These are phyloP conservation scores for Podospora appendiculata DNA, from an alignment of 495 filamentous ascomycete genomes.

Conservation along the genomic window DNA sequence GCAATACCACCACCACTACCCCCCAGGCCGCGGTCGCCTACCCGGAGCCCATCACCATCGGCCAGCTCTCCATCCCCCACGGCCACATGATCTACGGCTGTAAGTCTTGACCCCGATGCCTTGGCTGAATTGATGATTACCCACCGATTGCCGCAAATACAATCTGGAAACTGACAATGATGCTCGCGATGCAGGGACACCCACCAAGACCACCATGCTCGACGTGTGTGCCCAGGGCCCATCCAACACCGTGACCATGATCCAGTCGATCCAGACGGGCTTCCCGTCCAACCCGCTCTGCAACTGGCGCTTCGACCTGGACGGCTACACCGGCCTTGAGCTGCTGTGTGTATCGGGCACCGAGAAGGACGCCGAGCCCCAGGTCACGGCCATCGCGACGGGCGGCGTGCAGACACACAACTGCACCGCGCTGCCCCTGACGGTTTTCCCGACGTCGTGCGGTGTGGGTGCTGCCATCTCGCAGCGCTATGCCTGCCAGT, in stretches of 20 bases:
- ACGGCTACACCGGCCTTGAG: neutral
- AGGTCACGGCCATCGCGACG: neutral
- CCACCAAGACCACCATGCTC: neutral
- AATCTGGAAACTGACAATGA: neutral
- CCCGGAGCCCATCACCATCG: slow-evolving; percentile 5
- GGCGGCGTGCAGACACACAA: neutral
- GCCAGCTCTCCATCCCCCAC: neutral
- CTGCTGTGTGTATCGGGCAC: neutral
- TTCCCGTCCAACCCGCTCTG: slow-evolving; percentile 1
- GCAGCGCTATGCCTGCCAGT: neutral
- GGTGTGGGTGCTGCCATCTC: neutral
- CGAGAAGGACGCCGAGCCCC: neutral
- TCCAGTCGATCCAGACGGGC: neutral
- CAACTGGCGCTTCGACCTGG: neutral
- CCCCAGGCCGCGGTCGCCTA: neutral
- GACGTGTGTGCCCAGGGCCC: neutral
- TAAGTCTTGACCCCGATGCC: neutral
- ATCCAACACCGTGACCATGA: neutral
- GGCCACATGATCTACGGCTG: neutral
- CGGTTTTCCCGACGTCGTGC: neutral
- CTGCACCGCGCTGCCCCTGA: neutral
- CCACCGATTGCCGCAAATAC: too few relatives aligned
- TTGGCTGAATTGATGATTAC: neutral
- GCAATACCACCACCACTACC: too few relatives aligned
- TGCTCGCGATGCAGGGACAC: neutral